These are phyloP conservation scores for Fragaria iinumae DNA, from an alignment of 306 rosid species.

Conservation along the genomic window DNA sequence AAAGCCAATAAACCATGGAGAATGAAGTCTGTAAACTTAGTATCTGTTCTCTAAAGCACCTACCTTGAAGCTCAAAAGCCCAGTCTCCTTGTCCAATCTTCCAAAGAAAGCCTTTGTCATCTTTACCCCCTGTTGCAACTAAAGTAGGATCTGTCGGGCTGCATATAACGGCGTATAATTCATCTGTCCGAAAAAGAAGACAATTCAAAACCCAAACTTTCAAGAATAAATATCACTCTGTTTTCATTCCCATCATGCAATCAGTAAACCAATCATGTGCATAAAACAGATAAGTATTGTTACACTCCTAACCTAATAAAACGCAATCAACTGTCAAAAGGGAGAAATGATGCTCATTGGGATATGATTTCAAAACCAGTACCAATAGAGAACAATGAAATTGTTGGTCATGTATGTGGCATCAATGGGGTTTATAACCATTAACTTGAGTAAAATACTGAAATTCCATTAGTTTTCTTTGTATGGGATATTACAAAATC, in stretches of 20 bases:
- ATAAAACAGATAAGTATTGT: not conserved
- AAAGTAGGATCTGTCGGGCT: constrained; percentile 64
- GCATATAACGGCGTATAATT: constrained; percentile 70
- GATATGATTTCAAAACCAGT: not conserved
- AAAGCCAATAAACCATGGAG: not conserved
- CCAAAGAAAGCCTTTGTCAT: constrained; percentile 92
- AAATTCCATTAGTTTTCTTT: not conserved
- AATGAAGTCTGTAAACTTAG: constrained; percentile 11
- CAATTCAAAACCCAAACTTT: not conserved
- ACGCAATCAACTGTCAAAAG: constrained; percentile 2
- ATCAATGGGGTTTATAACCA: not conserved
- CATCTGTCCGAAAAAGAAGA: constrained; percentile 43
- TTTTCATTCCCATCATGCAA: not conserved
- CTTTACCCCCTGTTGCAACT: constrained; percentile 90
- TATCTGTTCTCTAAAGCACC: constrained; percentile 21
- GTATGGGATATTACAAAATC: not conserved
- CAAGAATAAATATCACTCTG: not conserved
- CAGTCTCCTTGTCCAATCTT: constrained; percentile 75
- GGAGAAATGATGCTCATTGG: not conserved
- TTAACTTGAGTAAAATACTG: not conserved
- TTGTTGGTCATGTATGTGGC: not conserved
- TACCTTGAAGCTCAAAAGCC: constrained; percentile 78
- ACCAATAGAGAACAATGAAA: not conserved
- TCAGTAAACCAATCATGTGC: not conserved
- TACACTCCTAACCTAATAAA: not conserved